Base-by-base conservation (phyloP, 495 filamentous ascomycete species). In the Penicillium ochrochloron region DNA sequence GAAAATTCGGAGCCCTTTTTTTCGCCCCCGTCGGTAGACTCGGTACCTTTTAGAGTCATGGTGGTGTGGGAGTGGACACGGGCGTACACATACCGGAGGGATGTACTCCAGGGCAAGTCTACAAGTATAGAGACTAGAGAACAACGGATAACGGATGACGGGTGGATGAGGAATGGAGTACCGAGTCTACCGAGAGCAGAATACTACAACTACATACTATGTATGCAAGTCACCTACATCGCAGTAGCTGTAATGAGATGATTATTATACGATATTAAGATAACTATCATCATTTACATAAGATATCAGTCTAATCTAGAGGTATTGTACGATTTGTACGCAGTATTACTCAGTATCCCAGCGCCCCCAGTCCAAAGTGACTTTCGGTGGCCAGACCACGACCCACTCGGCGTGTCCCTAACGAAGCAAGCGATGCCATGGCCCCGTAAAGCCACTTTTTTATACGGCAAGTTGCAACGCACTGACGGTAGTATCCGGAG, bases 401-500 rank as follows among this genome's bases (percentile, higher is more conserved):
- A 39, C 66, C 66, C 66, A 65, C 66, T 54, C 50, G 61, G 65
- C 66, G 66, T 68, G 66, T 48, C 58, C 66, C 61, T 35, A 67
- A 63, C 51, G 35, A 27, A 53, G 59, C 8, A 60, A 58, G 50
- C 29, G 25, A 35, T 39, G 33, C 25, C 51, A 27, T 27, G 50
- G 50, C 15, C 27, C 31, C 51, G 33, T 54, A 54, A 29, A 29
- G 53, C 53, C 53, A 56, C 31, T 10, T 14, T 25, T 14, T 17
- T 70, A 64, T 70, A 67, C 61, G 63, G 59, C 39, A 33, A 33
- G 31, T 33, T 33, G 31, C 31, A 57, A 67, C 67, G 67, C 67
- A 70, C 67, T 68, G 67, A 61, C 65, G 54, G 65, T 67, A 65
- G 53, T 31, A 71, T 70, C 59, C 52, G 68, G 69, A 66, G 66